These are phyloP conservation scores for Agrostemma githago DNA, from an alignment of 148 eudicot genomes.

Conservation along the genomic window DNA sequence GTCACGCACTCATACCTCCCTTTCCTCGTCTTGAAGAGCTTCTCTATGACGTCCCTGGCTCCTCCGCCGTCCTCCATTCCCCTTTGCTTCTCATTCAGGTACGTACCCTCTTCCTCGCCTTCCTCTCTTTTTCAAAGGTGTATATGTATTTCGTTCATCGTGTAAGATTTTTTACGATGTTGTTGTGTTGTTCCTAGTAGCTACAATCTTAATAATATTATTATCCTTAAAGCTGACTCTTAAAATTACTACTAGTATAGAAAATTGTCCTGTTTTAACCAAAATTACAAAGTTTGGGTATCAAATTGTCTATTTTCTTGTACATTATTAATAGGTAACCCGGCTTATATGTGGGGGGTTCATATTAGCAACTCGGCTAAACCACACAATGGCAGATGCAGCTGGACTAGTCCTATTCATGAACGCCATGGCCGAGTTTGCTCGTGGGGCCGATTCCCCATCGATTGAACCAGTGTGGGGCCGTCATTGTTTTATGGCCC, in stretches of 20 bases:
- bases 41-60: slow-evolving; percentile 13
- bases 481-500: slow-evolving; percentile 27
- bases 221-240: no score
- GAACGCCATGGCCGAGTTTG: slow-evolving; percentile 30
- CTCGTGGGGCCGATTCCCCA: slow-evolving; percentile 18
- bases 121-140: no score
- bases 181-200: no score
- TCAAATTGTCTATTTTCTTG: no score
- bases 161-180: no score
- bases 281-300: no score
- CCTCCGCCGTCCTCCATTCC: background rate
- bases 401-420: slow-evolving; percentile 27
- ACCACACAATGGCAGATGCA: slow-evolving; percentile 29
- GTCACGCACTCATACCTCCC: slow-evolving; percentile 20
- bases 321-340: slow-evolving; percentile 17
- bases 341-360: slow-evolving; percentile 28
- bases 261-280: no score
- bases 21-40: slow-evolving; percentile 19
- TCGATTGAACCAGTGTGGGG: slow-evolving; percentile 30
- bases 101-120: background rate
- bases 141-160: no score
- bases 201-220: no score
- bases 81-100: slow-evolving; percentile 31
- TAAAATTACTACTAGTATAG: no score
- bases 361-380: slow-evolving; percentile 18